Base-by-base conservation (phyloP, 2,329 filamentous ascomycete species). In the Mollisiaceae sp. region DNA sequence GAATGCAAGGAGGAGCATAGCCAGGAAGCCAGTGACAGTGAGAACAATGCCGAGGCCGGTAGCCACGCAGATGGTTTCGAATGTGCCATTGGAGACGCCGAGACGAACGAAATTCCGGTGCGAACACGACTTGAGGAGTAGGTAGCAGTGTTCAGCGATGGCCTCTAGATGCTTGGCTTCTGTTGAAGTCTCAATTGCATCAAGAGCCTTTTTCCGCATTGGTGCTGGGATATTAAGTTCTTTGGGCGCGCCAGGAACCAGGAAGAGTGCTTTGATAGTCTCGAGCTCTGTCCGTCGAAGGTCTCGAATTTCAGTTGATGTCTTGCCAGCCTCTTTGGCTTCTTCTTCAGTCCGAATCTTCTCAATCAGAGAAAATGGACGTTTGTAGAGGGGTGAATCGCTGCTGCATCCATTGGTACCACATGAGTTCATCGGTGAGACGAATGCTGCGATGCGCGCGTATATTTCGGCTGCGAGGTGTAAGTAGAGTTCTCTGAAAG, bases 51-150 rank as follows among this genome's bases (percentile, higher is more conserved):
- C 81, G 8, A 82, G 72, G 1, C 76, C 70, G 1, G 80, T 82
- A 1, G 81, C 80, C 36, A 81, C 78, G 74, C 81, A 83, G 12
- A 83, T 69, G 1, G 82, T 83, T 73, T 83, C 81, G 60, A 82
- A 80, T 2, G 81, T 83, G 43, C 82, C 82, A 71, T 83, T 85
- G 71, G 79, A 83, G 39, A 85, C 81, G 65, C 83, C 85, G 8
- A 87, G 78, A 45, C 83, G 81, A 55, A 85, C 77, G 69, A 87
- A 82, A 72, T 82, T 80, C 62, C 82, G 78, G 70, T 82, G 77
- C 22, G 81, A 83, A 76, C 82, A 83, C 72, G 80, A 82, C 65
- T 77, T 78, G 20, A 83, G 77, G 36, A 83, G 78, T 38, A 77
- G 73, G 70, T 82, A 81, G 43, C 80, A 78, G 71, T 83, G 81